A percentile compares a stretch with the other conserved stretches of the same genome.
These are phyloP conservation scores for Penicillium sp. DNA, from an alignment of 2,329 filamentous ascomycete genomes.

Conservation along the genomic window DNA sequence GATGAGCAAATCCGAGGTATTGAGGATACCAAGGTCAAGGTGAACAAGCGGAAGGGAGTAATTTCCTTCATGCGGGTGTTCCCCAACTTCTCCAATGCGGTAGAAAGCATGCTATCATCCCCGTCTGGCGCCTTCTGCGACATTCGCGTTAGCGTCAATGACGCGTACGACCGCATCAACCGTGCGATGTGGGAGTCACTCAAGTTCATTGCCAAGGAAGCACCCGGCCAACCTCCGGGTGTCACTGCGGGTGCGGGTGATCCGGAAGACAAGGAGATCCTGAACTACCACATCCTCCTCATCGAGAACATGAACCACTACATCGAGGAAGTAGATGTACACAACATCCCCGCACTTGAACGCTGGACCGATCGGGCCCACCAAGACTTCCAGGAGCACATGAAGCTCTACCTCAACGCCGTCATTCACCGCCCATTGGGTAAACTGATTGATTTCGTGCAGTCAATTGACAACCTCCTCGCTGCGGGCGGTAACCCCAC, in stretches of 20 bases:
- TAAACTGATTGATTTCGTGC: conserved; percentile 86
- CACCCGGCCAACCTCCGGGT: conserved; percentile 56
- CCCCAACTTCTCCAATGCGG: conserved; percentile 75
- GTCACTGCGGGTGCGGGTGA: conserved; percentile 55
- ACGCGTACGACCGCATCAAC: conserved; percentile 83
- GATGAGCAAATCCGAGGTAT: conserved; percentile 94
- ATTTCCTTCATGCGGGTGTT: conserved; percentile 95
- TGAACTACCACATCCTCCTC: conserved; percentile 95
- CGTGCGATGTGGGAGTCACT: conserved; percentile 97
- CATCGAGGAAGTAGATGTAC: conserved; percentile 80
- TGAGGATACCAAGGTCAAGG: conserved; percentile 97
- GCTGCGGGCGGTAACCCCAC: conserved; percentile 56
- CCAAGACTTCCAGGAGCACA: conserved; percentile 79
- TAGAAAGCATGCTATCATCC: conserved; percentile 77
- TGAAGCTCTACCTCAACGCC: conserved; percentile 80
- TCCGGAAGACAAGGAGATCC: conserved; percentile 88
- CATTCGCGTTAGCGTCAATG: conserved; percentile 75
- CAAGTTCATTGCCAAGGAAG: conserved; percentile 84
- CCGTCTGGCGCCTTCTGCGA: conserved; percentile 58
- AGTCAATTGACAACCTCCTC: conserved; percentile 75
- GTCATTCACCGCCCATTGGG: conserved; percentile 87
- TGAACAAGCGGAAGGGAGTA: conserved; percentile 96
- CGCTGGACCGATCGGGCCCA: conserved; percentile 79
- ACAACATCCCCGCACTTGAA: conserved; percentile 71
- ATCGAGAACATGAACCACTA: conserved; percentile 99